These are phyloP conservation scores for Suillus discolor DNA, from an alignment of 768 basidiomycete genomes.

Conservation along the genomic window DNA sequence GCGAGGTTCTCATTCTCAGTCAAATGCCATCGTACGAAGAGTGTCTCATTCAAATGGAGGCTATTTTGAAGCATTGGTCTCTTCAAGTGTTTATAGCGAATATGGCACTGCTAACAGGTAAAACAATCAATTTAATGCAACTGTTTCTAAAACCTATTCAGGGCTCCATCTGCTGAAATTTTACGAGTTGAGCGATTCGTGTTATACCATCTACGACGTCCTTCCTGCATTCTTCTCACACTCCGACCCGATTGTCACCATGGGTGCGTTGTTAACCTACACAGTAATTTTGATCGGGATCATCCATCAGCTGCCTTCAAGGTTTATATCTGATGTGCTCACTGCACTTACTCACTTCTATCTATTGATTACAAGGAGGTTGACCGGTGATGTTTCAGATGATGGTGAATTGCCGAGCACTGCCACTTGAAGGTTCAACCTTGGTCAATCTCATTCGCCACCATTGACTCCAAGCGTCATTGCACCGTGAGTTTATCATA, in stretches of 20 bases:
- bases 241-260: constrained; percentile 79
- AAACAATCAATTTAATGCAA: constrained; percentile 13
- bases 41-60: constrained; percentile 91
- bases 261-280: constrained; percentile 53
- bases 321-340: constrained; percentile 94
- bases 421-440: constrained; percentile 94
- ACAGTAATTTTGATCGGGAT: background rate
- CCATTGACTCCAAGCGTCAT: constrained; percentile 78
- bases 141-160: constrained; percentile 29
- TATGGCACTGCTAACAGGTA: constrained; percentile 64
- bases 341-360: constrained; percentile 89
- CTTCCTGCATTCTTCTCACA: constrained; percentile 95
- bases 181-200: constrained; percentile 94
- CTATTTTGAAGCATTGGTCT: constrained; percentile 85
- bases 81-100: constrained; percentile 89
- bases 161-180: constrained; percentile 83
- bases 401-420: constrained; percentile 81
- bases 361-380: constrained; percentile 95
- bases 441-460: constrained; percentile 85
- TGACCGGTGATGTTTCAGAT: constrained; percentile 81
- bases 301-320: constrained; percentile 78
- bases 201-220: constrained; percentile 97
- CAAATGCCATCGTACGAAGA: constrained; percentile 98
- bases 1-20: constrained; percentile 94
- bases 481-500: constrained; percentile 26